These are phyloP conservation scores for Sordariomycetes sp. DNA, from an alignment of 2,329 filamentous ascomycete species.

Conservation along the genomic window DNA sequence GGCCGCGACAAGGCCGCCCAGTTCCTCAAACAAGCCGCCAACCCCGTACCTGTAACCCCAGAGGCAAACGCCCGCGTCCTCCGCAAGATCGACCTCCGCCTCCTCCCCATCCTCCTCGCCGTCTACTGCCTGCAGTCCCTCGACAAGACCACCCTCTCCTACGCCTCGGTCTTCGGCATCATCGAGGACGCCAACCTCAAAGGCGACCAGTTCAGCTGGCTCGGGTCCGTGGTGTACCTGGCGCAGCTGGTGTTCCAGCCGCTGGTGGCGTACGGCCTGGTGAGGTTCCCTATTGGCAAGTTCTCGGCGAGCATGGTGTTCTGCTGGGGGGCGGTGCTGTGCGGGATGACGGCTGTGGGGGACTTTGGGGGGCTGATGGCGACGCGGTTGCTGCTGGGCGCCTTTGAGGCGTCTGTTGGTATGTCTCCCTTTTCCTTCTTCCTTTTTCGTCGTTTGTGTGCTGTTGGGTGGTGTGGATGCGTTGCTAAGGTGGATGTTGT, in stretches of 20 bases:
- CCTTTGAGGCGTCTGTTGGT: constrained; percentile 33
- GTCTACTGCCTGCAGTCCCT: constrained; percentile 17
- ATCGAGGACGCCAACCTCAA: constrained; percentile 16
- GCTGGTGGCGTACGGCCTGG: constrained; percentile 41
- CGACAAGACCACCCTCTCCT: constrained; percentile 18
- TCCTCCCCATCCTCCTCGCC: constrained; percentile 19
- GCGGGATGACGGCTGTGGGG: constrained; percentile 39
- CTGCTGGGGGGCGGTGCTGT: constrained; percentile 40
- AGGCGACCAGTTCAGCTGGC: constrained; percentile 19
- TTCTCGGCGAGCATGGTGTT: constrained; percentile 38
- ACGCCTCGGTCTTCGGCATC: constrained; percentile 18
- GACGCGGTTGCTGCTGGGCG: constrained; percentile 31
- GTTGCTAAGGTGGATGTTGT: constrained; percentile 19
- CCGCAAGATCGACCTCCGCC: constrained; percentile 18
- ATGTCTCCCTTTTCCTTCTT: neutral
- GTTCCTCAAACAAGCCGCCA: constrained; percentile 32
- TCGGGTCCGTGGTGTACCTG: constrained; percentile 18
- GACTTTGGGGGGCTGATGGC: constrained; percentile 33
- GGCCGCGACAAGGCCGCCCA: constrained; percentile 34
- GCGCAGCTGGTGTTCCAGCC: constrained; percentile 31
- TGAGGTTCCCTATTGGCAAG: constrained; percentile 43
- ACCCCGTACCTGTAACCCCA: constrained; percentile 34
- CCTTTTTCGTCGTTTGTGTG: too few relatives aligned
- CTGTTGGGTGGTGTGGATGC: too few relatives aligned
- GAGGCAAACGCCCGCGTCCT: constrained; percentile 36